phyloP scores from a whole-genome alignment of 106 monocot species.

The Agapanthus africanus region DNA sequence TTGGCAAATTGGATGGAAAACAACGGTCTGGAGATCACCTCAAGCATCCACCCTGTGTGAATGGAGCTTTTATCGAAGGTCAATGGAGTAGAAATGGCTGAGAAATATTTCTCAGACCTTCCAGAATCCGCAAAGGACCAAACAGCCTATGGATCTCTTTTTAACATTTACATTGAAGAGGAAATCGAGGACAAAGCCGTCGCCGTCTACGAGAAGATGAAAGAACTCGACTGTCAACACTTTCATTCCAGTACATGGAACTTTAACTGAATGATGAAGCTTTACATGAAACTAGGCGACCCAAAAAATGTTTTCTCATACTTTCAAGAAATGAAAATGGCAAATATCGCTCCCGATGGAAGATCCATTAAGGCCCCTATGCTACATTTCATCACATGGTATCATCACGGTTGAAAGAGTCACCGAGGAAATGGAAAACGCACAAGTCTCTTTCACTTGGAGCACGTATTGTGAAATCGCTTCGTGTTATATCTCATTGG shows the following conservation, averaged over 20 bases:
- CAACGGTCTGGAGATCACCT: background rate
- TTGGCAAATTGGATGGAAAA: background rate
- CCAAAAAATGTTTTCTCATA: constrained; percentile 16
- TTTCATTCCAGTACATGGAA: constrained; percentile 16
- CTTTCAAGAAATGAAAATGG: constrained; percentile 30
- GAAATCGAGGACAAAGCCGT: constrained; percentile 25
- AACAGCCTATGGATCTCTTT: background rate
- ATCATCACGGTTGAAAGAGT: constrained; percentile 25
- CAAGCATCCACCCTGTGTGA: background rate
- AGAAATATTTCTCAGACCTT: background rate
- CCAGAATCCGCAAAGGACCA: background rate
- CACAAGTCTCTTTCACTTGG: constrained; percentile 13
- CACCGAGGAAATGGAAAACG: constrained; percentile 16
- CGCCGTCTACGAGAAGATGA: constrained; percentile 30
- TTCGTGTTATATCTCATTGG: constrained; percentile 25
- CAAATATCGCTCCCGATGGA: constrained; percentile 19
- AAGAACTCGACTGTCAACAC: constrained; percentile 20
- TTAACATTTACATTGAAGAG: constrained; percentile 16
- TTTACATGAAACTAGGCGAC: constrained; percentile 22
- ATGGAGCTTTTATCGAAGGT: background rate
- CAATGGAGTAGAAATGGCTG: background rate
- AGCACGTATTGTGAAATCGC: constrained; percentile 28
- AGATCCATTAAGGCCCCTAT: constrained; percentile 30
- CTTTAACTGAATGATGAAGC: constrained; percentile 33
- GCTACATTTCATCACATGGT: constrained; percentile 23